Conservation (phyloP, 768 basidiomycete genomes). For the Psilocybe cyanescens region DNA sequence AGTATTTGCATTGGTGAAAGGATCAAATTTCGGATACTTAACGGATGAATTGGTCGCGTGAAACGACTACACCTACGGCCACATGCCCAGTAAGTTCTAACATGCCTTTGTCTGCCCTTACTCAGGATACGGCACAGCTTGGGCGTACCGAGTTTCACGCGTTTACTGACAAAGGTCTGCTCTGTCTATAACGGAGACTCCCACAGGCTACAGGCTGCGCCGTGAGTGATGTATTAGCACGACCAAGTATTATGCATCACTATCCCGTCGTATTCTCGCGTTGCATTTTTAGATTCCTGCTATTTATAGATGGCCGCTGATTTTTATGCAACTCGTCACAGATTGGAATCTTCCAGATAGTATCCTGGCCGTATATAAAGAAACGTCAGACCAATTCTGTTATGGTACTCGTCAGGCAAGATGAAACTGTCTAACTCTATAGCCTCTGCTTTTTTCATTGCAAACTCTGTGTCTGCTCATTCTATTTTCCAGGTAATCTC, state of each 20-base stretch:
- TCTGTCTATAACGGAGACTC: not conserved
- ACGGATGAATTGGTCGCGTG: slow-evolving; percentile 1
- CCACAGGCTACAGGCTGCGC: too few species aligned
- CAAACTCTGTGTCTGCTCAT: slow-evolving; percentile 44
- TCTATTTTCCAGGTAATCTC: slow-evolving; percentile 53
- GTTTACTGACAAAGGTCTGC: not conserved
- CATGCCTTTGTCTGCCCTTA: not conserved
- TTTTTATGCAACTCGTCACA: not conserved
- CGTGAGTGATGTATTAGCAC: too few species aligned
- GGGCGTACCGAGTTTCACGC: slow-evolving; percentile 13
- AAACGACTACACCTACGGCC: not conserved
- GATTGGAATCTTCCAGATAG: not conserved
- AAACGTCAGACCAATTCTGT: not conserved
- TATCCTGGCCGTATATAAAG: not conserved
- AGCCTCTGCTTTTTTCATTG: slow-evolving; percentile 31
- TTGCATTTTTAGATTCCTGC: not conserved
- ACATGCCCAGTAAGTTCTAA: not conserved
- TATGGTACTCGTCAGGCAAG: not conserved
- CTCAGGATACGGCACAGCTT: not conserved
- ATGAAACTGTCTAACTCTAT: slow-evolving; percentile 29
- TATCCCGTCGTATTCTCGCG: too few species aligned
- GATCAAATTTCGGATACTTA: slow-evolving; percentile 13
- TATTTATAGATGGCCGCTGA: not conserved
- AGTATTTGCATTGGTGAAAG: not conserved
- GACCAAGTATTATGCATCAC: too few species aligned